phyloP scores from a whole-genome alignment of 2,329 filamentous ascomycete species.

The Penicillium italicum region DNA sequence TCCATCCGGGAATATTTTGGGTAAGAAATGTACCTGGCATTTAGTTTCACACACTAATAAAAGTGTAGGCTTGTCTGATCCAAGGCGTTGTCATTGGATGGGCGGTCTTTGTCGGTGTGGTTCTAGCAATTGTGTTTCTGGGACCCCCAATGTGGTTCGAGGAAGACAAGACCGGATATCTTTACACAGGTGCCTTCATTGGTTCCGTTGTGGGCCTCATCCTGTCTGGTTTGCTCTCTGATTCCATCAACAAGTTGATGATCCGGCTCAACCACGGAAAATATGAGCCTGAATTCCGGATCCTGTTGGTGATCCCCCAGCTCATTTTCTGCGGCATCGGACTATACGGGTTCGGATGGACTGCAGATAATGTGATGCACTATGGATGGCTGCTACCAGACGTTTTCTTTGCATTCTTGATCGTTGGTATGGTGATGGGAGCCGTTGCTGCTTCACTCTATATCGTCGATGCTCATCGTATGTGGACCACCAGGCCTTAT shows the following conservation, averaged over 20 bases:
- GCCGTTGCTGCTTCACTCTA: conserved; percentile 83
- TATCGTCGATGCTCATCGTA: conserved; percentile 87
- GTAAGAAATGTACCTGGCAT: conserved; percentile 34
- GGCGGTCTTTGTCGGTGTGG: conserved; percentile 87
- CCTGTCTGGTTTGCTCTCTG: conserved; percentile 69
- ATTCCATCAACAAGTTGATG: conserved; percentile 67
- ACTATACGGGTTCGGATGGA: conserved; percentile 79
- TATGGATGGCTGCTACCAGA: conserved; percentile 73
- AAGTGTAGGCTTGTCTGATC: conserved; percentile 59
- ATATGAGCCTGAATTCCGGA: conserved; percentile 88
- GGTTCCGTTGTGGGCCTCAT: conserved; percentile 75
- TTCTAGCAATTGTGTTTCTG: conserved; percentile 77
- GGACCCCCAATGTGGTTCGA: conserved; percentile 77
- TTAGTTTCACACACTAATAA: conserved; percentile 6
- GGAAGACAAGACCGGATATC: conserved; percentile 77
- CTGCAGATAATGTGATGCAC: conserved; percentile 56
- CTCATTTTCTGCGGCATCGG: conserved; percentile 73
- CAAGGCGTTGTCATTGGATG: conserved; percentile 91
- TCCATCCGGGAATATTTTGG: conserved; percentile 85
- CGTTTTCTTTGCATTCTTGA: conserved; percentile 78
- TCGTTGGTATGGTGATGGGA: conserved; percentile 87
- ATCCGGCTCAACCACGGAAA: conserved; percentile 72
- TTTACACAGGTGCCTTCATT: conserved; percentile 80
- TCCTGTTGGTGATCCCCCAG: conserved; percentile 78
- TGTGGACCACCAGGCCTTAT: conserved; percentile 34